Evolutionary conservation across 1,284 basidiomycete species (phyloP).

Genomic region (Heterobasidion parviporum): DNA sequence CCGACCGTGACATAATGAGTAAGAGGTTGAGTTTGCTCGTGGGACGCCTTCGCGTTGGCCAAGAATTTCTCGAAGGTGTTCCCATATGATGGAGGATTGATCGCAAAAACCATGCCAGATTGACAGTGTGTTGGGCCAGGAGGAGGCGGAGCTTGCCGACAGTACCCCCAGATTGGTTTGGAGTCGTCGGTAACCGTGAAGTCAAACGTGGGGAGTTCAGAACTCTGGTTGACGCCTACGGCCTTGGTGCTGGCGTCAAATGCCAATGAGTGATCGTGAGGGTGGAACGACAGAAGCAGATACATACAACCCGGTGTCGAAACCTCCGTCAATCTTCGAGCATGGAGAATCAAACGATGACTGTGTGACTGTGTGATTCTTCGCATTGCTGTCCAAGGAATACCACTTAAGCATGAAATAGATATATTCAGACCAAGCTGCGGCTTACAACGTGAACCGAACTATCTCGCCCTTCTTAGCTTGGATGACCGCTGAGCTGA

Average conservation of each 20-base stretch:
- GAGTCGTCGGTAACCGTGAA: not conserved
- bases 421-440: not conserved
- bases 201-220: not conserved
- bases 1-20: not conserved
- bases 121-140: not conserved
- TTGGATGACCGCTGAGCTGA: not conserved
- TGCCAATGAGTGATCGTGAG: not conserved
- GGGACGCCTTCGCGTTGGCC: not conserved
- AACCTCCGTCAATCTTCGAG: not conserved
- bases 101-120: not conserved
- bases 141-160: not conserved
- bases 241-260: not conserved
- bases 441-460: not conserved
- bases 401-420: not conserved
- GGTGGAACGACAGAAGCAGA: not conserved
- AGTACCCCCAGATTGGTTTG: not conserved
- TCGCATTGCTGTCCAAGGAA: not conserved
- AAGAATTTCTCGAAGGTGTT: not conserved
- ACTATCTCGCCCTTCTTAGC: not conserved
- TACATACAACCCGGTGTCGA: not conserved
- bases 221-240: not conserved
- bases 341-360: not conserved
- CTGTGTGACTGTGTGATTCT: not conserved
- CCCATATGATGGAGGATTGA: not conserved
- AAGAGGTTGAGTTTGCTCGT: not conserved